These are phyloP conservation scores for Oryza australiensis DNA, from an alignment of 176 grass and related monocot genomes.

Conservation along the genomic window DNA sequence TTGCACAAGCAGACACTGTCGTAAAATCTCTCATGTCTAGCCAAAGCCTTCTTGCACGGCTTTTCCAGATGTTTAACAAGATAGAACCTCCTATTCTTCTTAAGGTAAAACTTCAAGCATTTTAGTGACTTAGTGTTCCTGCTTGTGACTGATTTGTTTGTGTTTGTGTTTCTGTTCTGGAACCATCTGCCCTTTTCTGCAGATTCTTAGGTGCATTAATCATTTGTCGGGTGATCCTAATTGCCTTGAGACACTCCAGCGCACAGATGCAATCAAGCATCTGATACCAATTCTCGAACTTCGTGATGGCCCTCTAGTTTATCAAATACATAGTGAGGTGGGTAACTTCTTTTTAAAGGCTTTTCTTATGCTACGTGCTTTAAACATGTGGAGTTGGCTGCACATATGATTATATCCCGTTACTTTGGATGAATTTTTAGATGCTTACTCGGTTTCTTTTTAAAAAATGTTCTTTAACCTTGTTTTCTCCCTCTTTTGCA, in stretches of 20 bases:
- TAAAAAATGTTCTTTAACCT: not conserved
- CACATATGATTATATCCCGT: not conserved
- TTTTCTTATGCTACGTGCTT: not conserved
- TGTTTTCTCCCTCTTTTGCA: not conserved
- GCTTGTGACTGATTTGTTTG: conserved; percentile 28
- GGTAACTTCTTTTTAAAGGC: not conserved
- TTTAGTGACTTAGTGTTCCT: conserved; percentile 14
- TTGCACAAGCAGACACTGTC: conserved; percentile 83
- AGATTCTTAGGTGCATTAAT: conserved; percentile 98
- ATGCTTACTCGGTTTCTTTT: not conserved
- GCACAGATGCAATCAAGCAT: conserved; percentile 97
- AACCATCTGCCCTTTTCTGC: conserved; percentile 32
- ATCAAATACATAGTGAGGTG: conserved; percentile 96
- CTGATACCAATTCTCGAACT: conserved; percentile 98
- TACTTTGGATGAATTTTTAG: conserved; percentile 1
- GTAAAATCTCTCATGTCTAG: conserved; percentile 90
- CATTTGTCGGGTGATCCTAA: conserved; percentile 97
- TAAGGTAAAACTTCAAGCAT: conserved; percentile 60
- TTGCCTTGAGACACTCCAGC: conserved; percentile 96
- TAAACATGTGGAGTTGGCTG: conserved; percentile 12
- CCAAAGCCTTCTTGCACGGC: conserved; percentile 75
- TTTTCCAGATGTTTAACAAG: conserved; percentile 99
- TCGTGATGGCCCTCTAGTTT: conserved; percentile 77
- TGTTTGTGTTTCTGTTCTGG: conserved; percentile 25
- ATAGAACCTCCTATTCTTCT: conserved; percentile 95